A percentile compares a stretch with the other conserved stretches of the same genome.
phyloP scores from a whole-genome alignment of 2,329 filamentous ascomycete species.

The Escovopsis sp. region DNA sequence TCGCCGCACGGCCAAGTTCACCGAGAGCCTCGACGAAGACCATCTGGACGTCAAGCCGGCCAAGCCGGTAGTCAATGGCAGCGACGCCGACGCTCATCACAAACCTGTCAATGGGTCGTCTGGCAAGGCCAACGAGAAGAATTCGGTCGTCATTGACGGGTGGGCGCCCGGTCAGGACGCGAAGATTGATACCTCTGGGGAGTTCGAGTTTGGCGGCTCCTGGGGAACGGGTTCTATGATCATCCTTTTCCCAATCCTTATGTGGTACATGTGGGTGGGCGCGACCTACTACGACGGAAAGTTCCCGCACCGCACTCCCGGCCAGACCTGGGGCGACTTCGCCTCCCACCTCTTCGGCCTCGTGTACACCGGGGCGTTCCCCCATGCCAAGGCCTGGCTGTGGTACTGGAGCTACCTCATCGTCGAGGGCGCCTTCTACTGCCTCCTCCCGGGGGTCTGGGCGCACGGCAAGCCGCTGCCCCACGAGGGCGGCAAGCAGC shows the following conservation, averaged over 20 bases:
- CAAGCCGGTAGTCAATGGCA: conserved; percentile 17
- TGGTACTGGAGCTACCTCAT: conserved; percentile 94
- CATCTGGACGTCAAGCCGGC: conserved; percentile 14
- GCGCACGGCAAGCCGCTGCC: conserved; percentile 77
- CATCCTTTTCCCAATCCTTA: conserved; percentile 81
- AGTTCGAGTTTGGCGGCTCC: conserved; percentile 78
- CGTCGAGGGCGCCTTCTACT: conserved; percentile 71
- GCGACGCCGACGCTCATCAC: conserved; percentile 12
- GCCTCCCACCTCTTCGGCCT: conserved; percentile 53
- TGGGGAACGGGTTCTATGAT: conserved; percentile 73
- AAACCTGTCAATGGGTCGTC: conserved; percentile 12
- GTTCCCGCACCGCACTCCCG: conserved; percentile 51
- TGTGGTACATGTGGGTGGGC: conserved; percentile 99
- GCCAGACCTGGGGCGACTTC: conserved; percentile 58
- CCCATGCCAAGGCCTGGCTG: conserved; percentile 65
- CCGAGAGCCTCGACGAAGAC: conserved; percentile 33
- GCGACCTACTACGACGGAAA: conserved; percentile 83
- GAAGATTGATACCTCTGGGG: conserved; percentile 47
- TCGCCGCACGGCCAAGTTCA: conserved; percentile 34
- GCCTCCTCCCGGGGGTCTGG: conserved; percentile 74
- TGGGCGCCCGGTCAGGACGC: conserved; percentile 46
- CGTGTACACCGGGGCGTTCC: conserved; percentile 74
- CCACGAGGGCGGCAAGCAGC: conserved; percentile 68
- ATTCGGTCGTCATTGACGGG: conserved; percentile 29
- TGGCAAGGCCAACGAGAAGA: conserved; percentile 8